Evolutionary conservation across 805 yeast species (phyloP), one percentile per base, ranked within the genome.

Genomic region (Phaffomyces antillensis): DNA sequence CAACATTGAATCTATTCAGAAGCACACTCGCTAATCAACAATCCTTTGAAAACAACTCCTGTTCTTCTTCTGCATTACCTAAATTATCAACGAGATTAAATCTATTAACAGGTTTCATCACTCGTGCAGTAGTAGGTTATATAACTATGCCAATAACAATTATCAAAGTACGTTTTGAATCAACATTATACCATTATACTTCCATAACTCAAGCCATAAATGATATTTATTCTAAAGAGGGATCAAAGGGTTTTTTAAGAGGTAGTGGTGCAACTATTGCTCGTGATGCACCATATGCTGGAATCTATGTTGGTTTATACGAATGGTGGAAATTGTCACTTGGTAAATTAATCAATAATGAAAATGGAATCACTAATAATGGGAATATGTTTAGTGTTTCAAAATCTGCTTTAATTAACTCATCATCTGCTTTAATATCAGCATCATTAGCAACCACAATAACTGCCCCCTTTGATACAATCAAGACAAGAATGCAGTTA

Each of bases 261-360:
- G 99, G 99, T 0, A 85, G 84, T 55, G 79, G 85, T 1, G 96
- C 95, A 3, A 93, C 99, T 0, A 74, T 83, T 49, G 74, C 86
- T 12, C 67, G 99, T 51, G 99, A 93, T 65, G 95, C 96, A 23
- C 99, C 99, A 0, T 86, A 93, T 62, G 97, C 99, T 7, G 99
- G 99, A 0, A 59, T 93, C 5, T 91, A 93, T 57, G 88, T 93
- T 26, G 65, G 89, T 33, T 76, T 89, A 50, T 91, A 91, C 63
- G 97, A 91, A 59, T 73, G 81, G 46, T 71, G 81, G 43, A 89
- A 89, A 58, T 71, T 69, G 10, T 36, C 71, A 5, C 46, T 82
- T 8, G 88, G 91, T 5, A 51, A 13, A 45, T 40, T 44, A 45
- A 20, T 33, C 13, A 31, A 7, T 13, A 36, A 36, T 7, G 35